These are phyloP conservation scores for Catharanthus roseus DNA, from an alignment of 257 asterid genomes.

Conservation along the genomic window DNA sequence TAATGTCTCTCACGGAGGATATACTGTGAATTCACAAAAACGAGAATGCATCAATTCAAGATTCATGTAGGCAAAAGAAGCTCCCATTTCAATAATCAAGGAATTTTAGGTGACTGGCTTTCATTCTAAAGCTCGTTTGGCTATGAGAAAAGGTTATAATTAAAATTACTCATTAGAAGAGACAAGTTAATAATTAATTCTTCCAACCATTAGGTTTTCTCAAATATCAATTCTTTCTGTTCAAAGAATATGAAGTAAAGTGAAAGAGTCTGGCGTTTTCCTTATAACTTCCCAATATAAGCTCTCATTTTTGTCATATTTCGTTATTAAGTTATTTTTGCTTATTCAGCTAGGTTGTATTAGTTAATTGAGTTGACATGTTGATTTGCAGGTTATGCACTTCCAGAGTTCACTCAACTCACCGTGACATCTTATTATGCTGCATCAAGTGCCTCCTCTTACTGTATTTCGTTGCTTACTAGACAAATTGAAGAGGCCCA, in stretches of 20 bases:
- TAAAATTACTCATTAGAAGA: too few species aligned
- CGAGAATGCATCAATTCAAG: neutral
- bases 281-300: neutral
- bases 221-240: neutral
- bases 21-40: neutral
- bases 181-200: neutral
- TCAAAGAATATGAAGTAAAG: neutral
- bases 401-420: constrained; percentile 76
- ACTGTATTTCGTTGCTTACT: constrained; percentile 67
- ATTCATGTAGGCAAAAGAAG: neutral
- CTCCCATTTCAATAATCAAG: neutral
- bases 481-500: constrained; percentile 62
- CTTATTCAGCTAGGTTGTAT: neutral
- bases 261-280: neutral
- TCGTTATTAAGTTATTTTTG: neutral
- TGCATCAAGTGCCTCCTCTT: constrained; percentile 78
- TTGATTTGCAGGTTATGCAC: constrained; percentile 55
- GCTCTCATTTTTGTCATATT: neutral
- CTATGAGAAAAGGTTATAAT: neutral
- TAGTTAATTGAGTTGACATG: neutral
- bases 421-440: constrained; percentile 74
- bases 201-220: neutral
- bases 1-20: neutral
- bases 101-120: neutral
- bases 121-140: neutral